Evolutionary conservation across 768 basidiomycete species (phyloP), one percentile per base, ranked within the genome.

Genomic region (Lactarius pseudohatsudake): DNA sequence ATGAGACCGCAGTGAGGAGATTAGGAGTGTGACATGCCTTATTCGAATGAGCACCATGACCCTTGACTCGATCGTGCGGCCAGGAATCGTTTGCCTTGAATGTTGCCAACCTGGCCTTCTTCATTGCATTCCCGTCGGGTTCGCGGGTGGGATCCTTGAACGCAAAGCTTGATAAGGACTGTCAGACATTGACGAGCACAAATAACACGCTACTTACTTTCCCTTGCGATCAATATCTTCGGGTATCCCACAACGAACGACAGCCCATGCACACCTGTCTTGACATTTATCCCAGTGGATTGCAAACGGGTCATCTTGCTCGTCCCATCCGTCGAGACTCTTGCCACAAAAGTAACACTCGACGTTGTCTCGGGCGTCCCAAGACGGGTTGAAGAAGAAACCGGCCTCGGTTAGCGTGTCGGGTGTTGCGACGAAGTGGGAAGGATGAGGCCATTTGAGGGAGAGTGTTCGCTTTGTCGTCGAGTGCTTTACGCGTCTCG

Each of bases 331-430:
- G 62, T 86, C 85, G 10, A 98, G 81, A 67, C 89, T 81, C 72
- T 95, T 92, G 55, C 81, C 82, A 78, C 96, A 98, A 69, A 89
- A 78, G 75, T 89, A 97, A 75, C 96, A 98, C 4, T 84, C 81
- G 26, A 91, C 94, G 71, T 85, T 88, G 76, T 95, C 92, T 18
- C 79, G 80, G 66, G 89, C 86, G 28, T 86, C 84, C 65, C 79
- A 78, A 69, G 83, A 85, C 0, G 92, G 92, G 68, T 81, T 81
- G 77, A 83, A 95, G 81, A 86, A 96, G 79, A 96, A 98, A 10
- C 96, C 96, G 2, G 96, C 96, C 70, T 90, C 86, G 2, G 96
- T 90, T 18, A 98, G 85, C 4, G 84, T 81, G 61, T 82, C 77
- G 1, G 95, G 88, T 59, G 85, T 94, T 56, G 95, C 89, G 59